phyloP scores from a whole-genome alignment of 495 filamentous ascomycete genomes.

The Aspergillus cavernicola region DNA sequence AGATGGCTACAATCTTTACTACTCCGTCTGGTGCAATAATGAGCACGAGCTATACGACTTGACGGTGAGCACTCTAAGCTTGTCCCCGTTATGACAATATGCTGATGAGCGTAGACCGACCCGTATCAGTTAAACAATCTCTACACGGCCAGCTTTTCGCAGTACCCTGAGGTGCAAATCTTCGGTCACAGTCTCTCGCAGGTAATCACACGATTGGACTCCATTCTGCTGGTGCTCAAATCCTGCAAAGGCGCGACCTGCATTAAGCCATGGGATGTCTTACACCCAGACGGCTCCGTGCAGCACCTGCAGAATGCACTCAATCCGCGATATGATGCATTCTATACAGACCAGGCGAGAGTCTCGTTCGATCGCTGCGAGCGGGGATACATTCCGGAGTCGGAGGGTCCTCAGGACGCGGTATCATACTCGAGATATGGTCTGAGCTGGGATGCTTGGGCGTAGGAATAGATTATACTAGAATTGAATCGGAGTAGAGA shows the following conservation, averaged over 20 bases:
- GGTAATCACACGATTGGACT: conserved; percentile 45
- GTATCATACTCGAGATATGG: conserved; percentile 3
- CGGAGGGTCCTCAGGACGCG: conserved; percentile 9
- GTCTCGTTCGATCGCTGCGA: conserved; percentile 13
- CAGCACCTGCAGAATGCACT: conserved; percentile 24
- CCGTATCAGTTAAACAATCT: conserved; percentile 52
- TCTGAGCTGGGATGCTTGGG: conserved; percentile 12
- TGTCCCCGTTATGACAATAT: too few relatives aligned
- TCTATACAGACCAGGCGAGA: conserved; percentile 9
- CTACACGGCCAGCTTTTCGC: too few relatives aligned
- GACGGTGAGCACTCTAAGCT: too few relatives aligned
- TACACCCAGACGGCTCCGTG: conserved; percentile 47
- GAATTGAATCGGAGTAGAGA: too few relatives aligned
- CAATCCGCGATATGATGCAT: conserved; percentile 10
- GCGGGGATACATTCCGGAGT: conserved; percentile 9
- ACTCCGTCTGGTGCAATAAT: conserved; percentile 55
- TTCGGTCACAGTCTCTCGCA: conserved; percentile 12
- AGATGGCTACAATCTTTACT: conserved; percentile 48
- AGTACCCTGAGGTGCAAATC: not conserved
- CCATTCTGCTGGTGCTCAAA: conserved; percentile 56
- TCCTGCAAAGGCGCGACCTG: conserved; percentile 51
- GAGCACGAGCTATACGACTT: conserved; percentile 56
- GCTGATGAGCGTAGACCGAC: conserved; percentile 41
- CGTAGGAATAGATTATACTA: too few relatives aligned
- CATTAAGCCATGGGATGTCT: conserved; percentile 45